Evolutionary conservation across 2,329 filamentous ascomycete species (phyloP).

Genomic region (Podosphaera aphanis): DNA sequence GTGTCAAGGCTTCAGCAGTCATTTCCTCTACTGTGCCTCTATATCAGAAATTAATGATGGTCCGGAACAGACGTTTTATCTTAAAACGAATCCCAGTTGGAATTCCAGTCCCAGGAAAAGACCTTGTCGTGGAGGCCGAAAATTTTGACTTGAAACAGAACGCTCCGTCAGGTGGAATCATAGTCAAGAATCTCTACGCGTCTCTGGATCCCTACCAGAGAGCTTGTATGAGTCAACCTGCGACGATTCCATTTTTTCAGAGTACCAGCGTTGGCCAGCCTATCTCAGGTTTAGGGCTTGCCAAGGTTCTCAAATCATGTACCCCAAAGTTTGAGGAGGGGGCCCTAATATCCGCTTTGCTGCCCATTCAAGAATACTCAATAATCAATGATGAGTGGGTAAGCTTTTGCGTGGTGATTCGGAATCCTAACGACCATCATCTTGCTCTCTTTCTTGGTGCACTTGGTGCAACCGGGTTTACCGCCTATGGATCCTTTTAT

Average conservation of each 20-base stretch:
- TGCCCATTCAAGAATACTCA: slow-evolving; percentile 46
- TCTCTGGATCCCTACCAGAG: slow-evolving; percentile 69
- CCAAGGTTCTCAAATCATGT: slow-evolving; percentile 49
- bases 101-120: slow-evolving; percentile 43
- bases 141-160: slow-evolving; percentile 40
- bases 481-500: slow-evolving; percentile 52
- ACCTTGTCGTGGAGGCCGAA: slow-evolving; percentile 42
- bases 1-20: too few relatives aligned
- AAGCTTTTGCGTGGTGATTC: slow-evolving; percentile 26
- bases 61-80: slow-evolving; percentile 50
- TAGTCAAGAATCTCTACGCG: slow-evolving; percentile 41
- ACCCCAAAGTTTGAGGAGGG: slow-evolving; percentile 37
- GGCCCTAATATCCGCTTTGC: slow-evolving; percentile 34
- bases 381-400: slow-evolving; percentile 22
- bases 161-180: slow-evolving; percentile 41
- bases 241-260: slow-evolving; percentile 36
- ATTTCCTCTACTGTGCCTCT: too few relatives aligned
- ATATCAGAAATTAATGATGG: too few relatives aligned
- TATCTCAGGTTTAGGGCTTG: slow-evolving; percentile 38
- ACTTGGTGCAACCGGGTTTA: slow-evolving; percentile 57
- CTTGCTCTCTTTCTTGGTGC: slow-evolving; percentile 47
- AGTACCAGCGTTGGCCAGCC: slow-evolving; percentile 37
- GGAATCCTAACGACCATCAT: slow-evolving; percentile 48
- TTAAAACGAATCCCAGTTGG: slow-evolving; percentile 47
- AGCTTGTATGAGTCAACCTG: slow-evolving; percentile 50